Percentiles rank a stretch among this genome's conserved stretches.
phyloP scores from a whole-genome alignment of 441 rosid species.

The Gossypium armourianum region DNA sequence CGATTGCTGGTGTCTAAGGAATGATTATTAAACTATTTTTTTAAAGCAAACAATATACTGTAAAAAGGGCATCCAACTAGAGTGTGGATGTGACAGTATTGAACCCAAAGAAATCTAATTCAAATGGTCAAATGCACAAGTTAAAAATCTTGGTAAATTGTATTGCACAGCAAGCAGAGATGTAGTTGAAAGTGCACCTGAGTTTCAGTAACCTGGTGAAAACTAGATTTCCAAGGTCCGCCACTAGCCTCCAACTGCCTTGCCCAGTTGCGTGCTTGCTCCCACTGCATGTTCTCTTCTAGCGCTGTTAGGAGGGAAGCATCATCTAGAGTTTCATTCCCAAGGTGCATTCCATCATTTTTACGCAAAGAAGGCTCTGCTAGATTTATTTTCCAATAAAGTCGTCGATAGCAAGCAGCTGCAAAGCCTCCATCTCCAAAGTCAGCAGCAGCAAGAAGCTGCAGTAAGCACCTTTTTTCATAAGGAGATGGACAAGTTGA shows the following conservation, averaged over 20 bases:
- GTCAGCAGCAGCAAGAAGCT: conserved; percentile 84
- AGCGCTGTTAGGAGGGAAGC: conserved; percentile 74
- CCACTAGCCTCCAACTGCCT: conserved; percentile 84
- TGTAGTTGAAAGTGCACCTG: conserved; percentile 48
- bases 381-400: conserved; percentile 87
- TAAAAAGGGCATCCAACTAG: background rate
- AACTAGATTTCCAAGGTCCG: conserved; percentile 74
- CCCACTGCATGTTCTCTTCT: conserved; percentile 84
- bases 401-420: conserved; percentile 61
- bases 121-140: background rate
- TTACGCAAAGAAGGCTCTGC: conserved; percentile 80
- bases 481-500: conserved; percentile 91
- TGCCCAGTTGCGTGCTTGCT: conserved; percentile 98
- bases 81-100: background rate
- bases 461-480: conserved; percentile 85
- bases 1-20: background rate
- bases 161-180: background rate
- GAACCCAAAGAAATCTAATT: background rate
- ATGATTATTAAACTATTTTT: conserved; percentile 5
- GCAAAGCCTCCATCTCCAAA: conserved; percentile 88
- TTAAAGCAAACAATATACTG: background rate
- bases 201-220: conserved; percentile 86
- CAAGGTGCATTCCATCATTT: conserved; percentile 60
- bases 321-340: conserved; percentile 80
- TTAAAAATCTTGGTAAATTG: background rate